Base-by-base conservation (phyloP, 768 basidiomycete genomes). In the Melanogaster broomeanus region DNA sequence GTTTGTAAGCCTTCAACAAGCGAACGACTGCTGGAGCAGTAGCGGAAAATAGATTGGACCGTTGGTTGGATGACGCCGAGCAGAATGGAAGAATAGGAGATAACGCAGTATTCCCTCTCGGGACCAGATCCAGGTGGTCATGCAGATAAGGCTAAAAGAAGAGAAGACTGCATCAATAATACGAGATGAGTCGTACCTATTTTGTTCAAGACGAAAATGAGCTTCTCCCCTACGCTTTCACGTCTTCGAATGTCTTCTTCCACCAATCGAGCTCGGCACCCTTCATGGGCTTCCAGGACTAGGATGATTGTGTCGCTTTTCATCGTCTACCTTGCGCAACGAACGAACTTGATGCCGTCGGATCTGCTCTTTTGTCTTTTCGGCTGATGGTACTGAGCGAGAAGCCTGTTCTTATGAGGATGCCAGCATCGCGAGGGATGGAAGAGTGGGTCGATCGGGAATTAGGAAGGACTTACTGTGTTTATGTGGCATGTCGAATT, bases 201-300 rank as follows among this genome's bases (percentile, higher is more conserved):
- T 74, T 99, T 98, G 70, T 98, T 98, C n/a, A 99, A 67, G 3
- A 98, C 92, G 48, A 93, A 92, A 2, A 99, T 84, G 28, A 98
- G 73, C 65, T 85, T 90, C 76, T 99, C 98, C 7, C 94, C 90
- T 56, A 96, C 90, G 21, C 74, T 75, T 65, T 95, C 93, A 31
- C 90, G 78, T 56, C 91, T 76, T 40, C 89, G 76, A 1, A 97
- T 93, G 66, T 97, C 95, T 63, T 96, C 92, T 67, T 99, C 97
- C 4, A 98, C 93, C 34, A 96, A 77, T 45, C 88, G 78, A 70
- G 93, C 96, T 57, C 96, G 73, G 37, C 93, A 95, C 0, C 96
- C 95, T 52, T 96, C 96, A 35, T 96, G 77, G 1, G 95, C 95
- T 71, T 98, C 97, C 15, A 98, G 77, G 0, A 93, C 90, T 31